Evolutionary conservation across 2,329 filamentous ascomycete genomes (phyloP).

Genomic region (Didymosphaeria variabile): DNA sequence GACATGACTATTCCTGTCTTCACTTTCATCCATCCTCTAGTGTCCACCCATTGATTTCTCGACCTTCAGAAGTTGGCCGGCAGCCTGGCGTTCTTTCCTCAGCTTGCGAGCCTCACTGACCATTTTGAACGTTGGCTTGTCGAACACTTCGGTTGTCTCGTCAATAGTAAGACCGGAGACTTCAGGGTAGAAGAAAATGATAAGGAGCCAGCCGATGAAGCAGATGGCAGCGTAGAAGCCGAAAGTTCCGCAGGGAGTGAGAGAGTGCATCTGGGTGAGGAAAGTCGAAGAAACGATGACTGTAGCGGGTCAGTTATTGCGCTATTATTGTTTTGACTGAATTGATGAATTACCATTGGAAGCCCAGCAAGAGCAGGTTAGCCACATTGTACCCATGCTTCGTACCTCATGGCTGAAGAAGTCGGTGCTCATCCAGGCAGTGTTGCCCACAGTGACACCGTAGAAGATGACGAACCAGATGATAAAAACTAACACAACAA

Average conservation of each 20-base stretch:
- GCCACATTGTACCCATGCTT: slow-evolving; percentile 60
- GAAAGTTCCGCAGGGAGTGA: slow-evolving; percentile 61
- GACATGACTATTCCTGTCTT: not conserved
- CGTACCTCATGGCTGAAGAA: slow-evolving; percentile 60
- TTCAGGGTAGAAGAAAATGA: slow-evolving; percentile 63
- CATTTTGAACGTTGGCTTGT: slow-evolving; percentile 51
- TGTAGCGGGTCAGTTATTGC: not conserved
- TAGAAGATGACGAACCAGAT: slow-evolving; percentile 55
- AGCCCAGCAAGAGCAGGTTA: slow-evolving; percentile 53
- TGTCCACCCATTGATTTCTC: slow-evolving; percentile 15
- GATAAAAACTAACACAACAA: slow-evolving; percentile 55
- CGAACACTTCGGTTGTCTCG: slow-evolving; percentile 62
- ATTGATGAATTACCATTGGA: slow-evolving; percentile 30
- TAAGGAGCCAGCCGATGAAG: slow-evolving; percentile 57
- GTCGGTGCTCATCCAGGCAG: slow-evolving; percentile 59
- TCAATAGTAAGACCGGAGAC: slow-evolving; percentile 61
- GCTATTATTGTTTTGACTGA: not conserved
- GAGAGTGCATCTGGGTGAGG: slow-evolving; percentile 60
- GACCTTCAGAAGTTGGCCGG: slow-evolving; percentile 16
- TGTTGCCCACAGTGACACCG: slow-evolving; percentile 57
- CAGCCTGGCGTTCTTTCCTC: slow-evolving; percentile 47
- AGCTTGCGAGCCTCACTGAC: slow-evolving; percentile 49
- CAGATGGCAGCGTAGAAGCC: slow-evolving; percentile 63
- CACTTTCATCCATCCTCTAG: not conserved
- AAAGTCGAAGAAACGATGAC: slow-evolving; percentile 62